A percentile compares a stretch with the other conserved stretches of the same genome.
phyloP scores from a whole-genome alignment of 169 alveolate species.

The Plasmodium reichenowi region DNA sequence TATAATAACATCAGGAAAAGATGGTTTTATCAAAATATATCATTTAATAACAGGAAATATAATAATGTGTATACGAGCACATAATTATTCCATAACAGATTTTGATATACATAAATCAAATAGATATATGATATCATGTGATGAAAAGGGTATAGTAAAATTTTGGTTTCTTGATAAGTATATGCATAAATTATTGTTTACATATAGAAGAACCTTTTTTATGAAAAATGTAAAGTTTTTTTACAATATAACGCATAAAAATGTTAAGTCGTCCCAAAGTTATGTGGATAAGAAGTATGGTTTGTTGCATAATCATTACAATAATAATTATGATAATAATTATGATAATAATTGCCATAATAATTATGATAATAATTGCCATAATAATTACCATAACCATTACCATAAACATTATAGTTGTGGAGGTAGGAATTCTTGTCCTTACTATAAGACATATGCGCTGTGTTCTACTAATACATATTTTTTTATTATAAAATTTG shows the following conservation, averaged over 20 bases:
- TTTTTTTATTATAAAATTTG: slow-evolving; percentile 61
- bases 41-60: slow-evolving; percentile 59
- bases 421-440: no score
- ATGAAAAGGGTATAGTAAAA: slow-evolving; percentile 62
- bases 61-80: slow-evolving; percentile 40
- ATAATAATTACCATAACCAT: no score
- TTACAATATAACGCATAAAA: slow-evolving; percentile 13
- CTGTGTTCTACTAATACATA: slow-evolving; percentile 51
- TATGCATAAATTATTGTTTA: slow-evolving; percentile 29
- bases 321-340: no score
- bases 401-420: no score
- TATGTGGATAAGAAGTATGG: slow-evolving; percentile 31
- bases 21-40: slow-evolving; percentile 64
- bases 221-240: slow-evolving; percentile 59
- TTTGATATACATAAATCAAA: slow-evolving; percentile 72
- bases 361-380: no score
- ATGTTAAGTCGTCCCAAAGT: neutral
- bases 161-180: slow-evolving; percentile 35
- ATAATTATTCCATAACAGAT: slow-evolving; percentile 31
- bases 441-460: slow-evolving; percentile 52
- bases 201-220: slow-evolving; percentile 47
- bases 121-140: slow-evolving; percentile 65
- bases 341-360: no score
- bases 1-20: slow-evolving; percentile 67
- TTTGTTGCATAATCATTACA: neutral